Base-by-base conservation (phyloP, 495 filamentous ascomycete species). In the Lasiosphaeris hirsuta region DNA sequence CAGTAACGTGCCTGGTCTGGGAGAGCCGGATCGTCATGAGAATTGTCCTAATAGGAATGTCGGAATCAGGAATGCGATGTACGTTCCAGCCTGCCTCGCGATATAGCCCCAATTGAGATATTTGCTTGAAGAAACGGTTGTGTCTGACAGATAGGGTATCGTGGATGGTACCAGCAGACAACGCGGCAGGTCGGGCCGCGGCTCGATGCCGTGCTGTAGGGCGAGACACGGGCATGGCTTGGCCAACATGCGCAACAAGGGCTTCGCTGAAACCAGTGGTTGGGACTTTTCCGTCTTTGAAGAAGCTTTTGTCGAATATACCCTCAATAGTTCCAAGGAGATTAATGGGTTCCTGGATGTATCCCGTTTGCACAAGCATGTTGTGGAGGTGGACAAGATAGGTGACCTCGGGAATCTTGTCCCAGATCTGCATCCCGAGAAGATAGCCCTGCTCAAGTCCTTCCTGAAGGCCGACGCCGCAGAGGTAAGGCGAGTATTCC, bases 401-500 rank as follows among this genome's bases (percentile, higher is more conserved):
- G 10, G 34, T 42, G 17, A 50, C 18, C 13, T 57, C 54, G 10
- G 53, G 33, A 23, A 50, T 2, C 10, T 14, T 34, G 45, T 48
- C 72, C 61, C 68, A 73, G 15, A 77, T 7, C 13, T 62, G 8
- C 48, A 76, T 63, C n/a, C 63, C 59, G 33, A 60, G 54, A 3
- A 61, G 35, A 51, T 75, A 77, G 1, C 63, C 63, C 35, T 70
- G 43, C 18, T 72, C 63, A 2, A 81, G 69, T 6, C 48, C 72
- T 60, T 80, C 75, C 13, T 58, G 57, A 6, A 81, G 67, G 3
- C 77, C 75, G 4, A 68, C 70, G 7, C 76, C 76, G 45, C 77
- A 81, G 13, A 81, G 68, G 59, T 74, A 79, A 2, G 77, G 79
- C 14, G 75, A 81, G 51, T 78, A 80, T 36, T 75, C 72, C 77